Evolutionary conservation across 768 basidiomycete genomes (phyloP).

Genomic region (Suillus discolor): DNA sequence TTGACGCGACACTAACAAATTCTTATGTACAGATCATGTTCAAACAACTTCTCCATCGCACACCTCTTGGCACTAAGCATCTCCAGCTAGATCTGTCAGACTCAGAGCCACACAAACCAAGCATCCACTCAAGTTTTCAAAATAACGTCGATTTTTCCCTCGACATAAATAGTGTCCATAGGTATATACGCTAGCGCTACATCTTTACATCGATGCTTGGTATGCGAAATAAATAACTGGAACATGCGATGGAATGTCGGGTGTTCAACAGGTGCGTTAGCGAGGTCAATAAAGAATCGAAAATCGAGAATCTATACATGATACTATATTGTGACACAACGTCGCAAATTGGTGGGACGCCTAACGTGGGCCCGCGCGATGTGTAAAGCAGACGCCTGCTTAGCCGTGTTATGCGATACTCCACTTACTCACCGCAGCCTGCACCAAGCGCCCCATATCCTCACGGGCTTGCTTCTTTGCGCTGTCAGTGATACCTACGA

Average conservation of each 20-base stretch:
- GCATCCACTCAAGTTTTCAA: background rate
- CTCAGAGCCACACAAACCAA: background rate
- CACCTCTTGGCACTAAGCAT: too few species aligned
- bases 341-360: background rate
- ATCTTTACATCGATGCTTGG: conserved; percentile 1
- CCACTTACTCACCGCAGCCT: conserved; percentile 79
- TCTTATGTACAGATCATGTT: too few species aligned
- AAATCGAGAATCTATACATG: conserved; percentile 6
- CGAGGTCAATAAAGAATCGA: background rate
- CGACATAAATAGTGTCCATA: too few species aligned
- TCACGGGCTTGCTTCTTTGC: conserved; percentile 82
- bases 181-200: conserved; percentile 3
- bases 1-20: too few species aligned
- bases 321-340: background rate
- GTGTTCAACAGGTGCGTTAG: background rate
- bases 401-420: conserved; percentile 43
- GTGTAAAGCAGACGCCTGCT: background rate
- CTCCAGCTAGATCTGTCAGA: background rate
- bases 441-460: conserved; percentile 73
- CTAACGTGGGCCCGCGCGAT: background rate
- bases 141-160: background rate
- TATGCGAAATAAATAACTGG: background rate
- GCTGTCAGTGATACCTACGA: conserved; percentile 78
- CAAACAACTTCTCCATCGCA: too few species aligned
- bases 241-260: background rate